Conservation (phyloP, 148 eudicot genomes). For the Heliamphora exappendiculata region DNA sequence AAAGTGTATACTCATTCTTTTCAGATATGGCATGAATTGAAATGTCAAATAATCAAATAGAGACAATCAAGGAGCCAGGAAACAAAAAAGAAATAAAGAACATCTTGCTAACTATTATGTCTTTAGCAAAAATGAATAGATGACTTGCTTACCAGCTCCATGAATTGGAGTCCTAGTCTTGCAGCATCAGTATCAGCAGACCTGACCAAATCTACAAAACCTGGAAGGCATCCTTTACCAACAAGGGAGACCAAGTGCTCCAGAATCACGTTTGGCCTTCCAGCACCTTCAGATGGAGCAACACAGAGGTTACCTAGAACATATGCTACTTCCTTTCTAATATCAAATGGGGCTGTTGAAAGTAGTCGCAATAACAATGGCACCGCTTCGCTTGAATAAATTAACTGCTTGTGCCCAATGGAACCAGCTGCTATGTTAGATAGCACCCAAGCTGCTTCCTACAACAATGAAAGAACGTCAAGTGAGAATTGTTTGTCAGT, state of each 20-base stretch:
- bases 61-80: not conserved
- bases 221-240: slow-evolving; percentile 65
- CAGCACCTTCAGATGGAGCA: slow-evolving; percentile 62
- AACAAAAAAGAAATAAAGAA: not conserved
- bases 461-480: slow-evolving; percentile 7
- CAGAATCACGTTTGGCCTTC: slow-evolving; percentile 56
- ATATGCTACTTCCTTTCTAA: slow-evolving; percentile 85
- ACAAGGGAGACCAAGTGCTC: slow-evolving; percentile 84
- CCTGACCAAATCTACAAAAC: slow-evolving; percentile 71
- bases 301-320: slow-evolving; percentile 91
- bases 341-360: slow-evolving; percentile 74
- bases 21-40: not conserved
- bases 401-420: slow-evolving; percentile 59
- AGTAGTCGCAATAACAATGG: slow-evolving; percentile 51
- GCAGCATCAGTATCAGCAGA: slow-evolving; percentile 96
- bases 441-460: slow-evolving; percentile 98
- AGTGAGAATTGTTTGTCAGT: too few species aligned
- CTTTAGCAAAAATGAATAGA: not conserved
- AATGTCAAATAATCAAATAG: not conserved
- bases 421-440: slow-evolving; percentile 96
- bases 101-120: not conserved
- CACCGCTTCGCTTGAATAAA: slow-evolving; percentile 67
- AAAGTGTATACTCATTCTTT: not conserved
- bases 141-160: slow-evolving; percentile 69
- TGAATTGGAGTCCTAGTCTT: slow-evolving; percentile 78